Conservation (phyloP, 2,329 filamentous ascomycete species). For the Aspergillus tamarii region DNA sequence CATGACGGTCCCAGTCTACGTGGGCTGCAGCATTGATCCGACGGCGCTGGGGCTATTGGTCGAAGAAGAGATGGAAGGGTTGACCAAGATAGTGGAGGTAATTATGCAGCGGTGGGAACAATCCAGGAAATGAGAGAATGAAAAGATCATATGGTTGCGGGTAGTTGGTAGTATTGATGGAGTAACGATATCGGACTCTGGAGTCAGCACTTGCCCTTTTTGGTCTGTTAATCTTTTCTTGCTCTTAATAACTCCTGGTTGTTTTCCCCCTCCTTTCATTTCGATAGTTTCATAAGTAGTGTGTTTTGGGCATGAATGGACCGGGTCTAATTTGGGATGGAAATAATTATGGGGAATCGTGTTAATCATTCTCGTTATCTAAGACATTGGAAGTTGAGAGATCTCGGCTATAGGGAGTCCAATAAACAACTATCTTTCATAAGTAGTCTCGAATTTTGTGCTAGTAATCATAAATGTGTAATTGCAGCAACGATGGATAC, state of each 20-base stretch:
- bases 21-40: constrained; percentile 84
- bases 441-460: background rate
- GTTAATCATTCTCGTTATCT: background rate
- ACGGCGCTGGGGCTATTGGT: constrained; percentile 75
- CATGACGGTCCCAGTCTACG: constrained; percentile 77
- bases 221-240: background rate
- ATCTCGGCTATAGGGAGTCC: background rate
- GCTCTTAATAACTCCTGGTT: background rate
- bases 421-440: background rate
- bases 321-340: background rate
- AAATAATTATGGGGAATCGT: background rate
- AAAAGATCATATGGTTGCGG: background rate
- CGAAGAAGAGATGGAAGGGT: constrained; percentile 92
- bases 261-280: background rate
- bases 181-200: background rate
- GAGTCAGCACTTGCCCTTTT: background rate
- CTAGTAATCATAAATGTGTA: background rate
- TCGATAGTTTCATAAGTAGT: background rate
- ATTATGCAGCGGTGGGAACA: constrained; percentile 57
- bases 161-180: constrained; percentile 1
- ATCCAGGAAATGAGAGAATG: background rate
- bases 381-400: background rate
- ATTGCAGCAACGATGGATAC: background rate
- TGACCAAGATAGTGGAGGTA: constrained; percentile 73
- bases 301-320: background rate